A percentile compares a stretch with the other conserved stretches of the same genome.
These are phyloP conservation scores for Verbascum thapsus DNA, from an alignment of 257 asterid genomes.

Conservation along the genomic window DNA sequence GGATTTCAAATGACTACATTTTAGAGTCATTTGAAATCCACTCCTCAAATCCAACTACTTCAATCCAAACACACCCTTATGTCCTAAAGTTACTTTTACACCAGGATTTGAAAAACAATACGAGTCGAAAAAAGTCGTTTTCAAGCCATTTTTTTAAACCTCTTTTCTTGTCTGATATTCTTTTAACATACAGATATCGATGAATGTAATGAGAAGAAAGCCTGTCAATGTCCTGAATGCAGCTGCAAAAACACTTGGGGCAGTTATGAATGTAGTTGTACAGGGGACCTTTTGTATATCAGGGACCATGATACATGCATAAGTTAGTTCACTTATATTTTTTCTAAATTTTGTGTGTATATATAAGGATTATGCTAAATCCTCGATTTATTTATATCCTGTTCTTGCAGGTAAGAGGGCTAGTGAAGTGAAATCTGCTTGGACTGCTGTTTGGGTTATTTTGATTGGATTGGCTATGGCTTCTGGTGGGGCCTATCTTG, in stretches of 20 bases:
- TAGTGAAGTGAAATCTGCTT: conserved; percentile 56
- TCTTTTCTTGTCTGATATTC: conserved; percentile 11
- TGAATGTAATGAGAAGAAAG: conserved; percentile 79
- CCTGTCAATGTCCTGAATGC: conserved; percentile 81
- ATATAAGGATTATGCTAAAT: neutral
- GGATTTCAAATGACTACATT: no score
- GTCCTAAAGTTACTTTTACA: no score
- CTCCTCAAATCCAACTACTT: no score
- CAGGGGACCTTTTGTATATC: conserved; percentile 62
- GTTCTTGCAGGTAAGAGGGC: conserved; percentile 58
- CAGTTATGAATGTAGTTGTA: conserved; percentile 66
- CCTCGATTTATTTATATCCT: conserved; percentile 1
- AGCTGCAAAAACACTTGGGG: conserved; percentile 83
- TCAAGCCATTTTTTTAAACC: neutral
- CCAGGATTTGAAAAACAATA: no score
- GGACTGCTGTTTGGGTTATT: conserved; percentile 72
- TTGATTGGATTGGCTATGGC: conserved; percentile 63
- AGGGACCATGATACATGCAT: conserved; percentile 85
- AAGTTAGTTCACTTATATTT: conserved; percentile 44
- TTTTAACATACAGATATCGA: conserved; percentile 50
- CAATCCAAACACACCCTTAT: no score
- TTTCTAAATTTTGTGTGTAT: neutral
- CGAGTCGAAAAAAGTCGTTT: no score
- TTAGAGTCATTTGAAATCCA: no score
- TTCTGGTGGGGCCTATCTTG: conserved; percentile 66